phyloP scores from a whole-genome alignment of 2,329 filamentous ascomycete genomes.

The Aspergillus luchuensis region DNA sequence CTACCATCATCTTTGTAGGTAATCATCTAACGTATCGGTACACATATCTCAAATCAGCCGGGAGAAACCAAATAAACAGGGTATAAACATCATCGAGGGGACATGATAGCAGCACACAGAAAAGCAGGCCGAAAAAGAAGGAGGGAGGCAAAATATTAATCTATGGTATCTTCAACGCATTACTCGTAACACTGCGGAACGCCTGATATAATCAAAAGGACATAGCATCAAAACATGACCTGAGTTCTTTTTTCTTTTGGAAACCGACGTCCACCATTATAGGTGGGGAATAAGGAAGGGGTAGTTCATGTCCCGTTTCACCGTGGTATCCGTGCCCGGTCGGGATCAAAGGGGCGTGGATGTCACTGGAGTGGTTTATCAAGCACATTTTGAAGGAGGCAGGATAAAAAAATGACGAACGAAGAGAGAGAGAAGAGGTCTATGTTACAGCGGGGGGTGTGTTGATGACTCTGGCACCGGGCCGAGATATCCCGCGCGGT shows the following conservation, averaged over 20 bases:
- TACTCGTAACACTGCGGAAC: conserved; percentile 14
- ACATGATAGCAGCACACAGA: conserved; percentile 12
- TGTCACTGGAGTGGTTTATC: not conserved
- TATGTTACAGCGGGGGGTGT: not conserved
- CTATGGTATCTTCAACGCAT: conserved; percentile 22
- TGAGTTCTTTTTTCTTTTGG: not conserved
- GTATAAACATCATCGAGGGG: conserved; percentile 9
- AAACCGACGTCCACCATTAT: not conserved
- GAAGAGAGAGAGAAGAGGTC: not conserved
- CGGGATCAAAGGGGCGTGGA: not conserved
- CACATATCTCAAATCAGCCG: conserved; percentile 5
- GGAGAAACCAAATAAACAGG: not conserved
- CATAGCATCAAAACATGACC: not conserved
- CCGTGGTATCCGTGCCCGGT: not conserved
- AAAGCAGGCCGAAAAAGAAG: not conserved
- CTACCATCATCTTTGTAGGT: conserved; percentile 17
- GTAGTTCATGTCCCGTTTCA: not conserved
- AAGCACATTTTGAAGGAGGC: not conserved
- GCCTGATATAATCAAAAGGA: not conserved
- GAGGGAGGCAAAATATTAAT: conserved; percentile 7
- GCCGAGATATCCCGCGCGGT: not conserved
- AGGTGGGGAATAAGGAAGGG: not conserved
- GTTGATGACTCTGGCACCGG: not conserved
- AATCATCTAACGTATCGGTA: conserved; percentile 15
- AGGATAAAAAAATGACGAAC: not conserved